A percentile compares a stretch with the other conserved stretches of the same genome.
These are phyloP conservation scores for Nigrograna mackinnonii DNA, from an alignment of 2,329 filamentous ascomycete genomes.

Conservation along the genomic window DNA sequence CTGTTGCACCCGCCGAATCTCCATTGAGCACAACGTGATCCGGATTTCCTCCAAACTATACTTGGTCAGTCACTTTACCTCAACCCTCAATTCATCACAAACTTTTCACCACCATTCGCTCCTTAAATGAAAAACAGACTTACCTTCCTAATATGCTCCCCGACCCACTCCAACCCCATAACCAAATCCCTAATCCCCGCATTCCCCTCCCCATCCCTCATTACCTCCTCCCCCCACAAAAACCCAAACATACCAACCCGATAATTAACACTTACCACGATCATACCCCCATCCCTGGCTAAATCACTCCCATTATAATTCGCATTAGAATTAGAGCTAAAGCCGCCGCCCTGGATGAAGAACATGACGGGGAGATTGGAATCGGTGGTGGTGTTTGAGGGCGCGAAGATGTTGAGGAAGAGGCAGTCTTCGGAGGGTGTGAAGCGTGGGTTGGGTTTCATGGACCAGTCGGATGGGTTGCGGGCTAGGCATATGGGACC, in stretches of 20 bases:
- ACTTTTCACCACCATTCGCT: slow-evolving; percentile 46
- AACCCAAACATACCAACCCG: slow-evolving; percentile 77
- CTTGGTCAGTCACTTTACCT: slow-evolving; percentile 1
- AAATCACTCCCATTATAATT: slow-evolving; percentile 65
- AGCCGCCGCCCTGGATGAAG: slow-evolving; percentile 55
- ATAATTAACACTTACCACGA: slow-evolving; percentile 77
- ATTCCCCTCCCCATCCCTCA: slow-evolving; percentile 60
- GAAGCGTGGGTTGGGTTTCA: slow-evolving; percentile 15
- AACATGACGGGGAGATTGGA: slow-evolving; percentile 67
- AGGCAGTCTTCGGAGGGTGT: slow-evolving; percentile 67
- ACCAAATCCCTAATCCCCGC: slow-evolving; percentile 73
- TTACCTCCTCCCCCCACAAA: slow-evolving; percentile 62
- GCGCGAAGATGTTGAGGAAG: slow-evolving; percentile 67
- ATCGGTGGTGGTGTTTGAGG: slow-evolving; percentile 52
- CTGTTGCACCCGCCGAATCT: slow-evolving; percentile 65
- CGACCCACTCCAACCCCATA: slow-evolving; percentile 71
- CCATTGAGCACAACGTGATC: slow-evolving; percentile 70
- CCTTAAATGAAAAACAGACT: slow-evolving; percentile 1
- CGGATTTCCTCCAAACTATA: slow-evolving; percentile 70
- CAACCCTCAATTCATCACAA: slow-evolving; percentile 64
- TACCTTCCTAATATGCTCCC: slow-evolving; percentile 62
- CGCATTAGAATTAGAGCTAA: slow-evolving; percentile 50
- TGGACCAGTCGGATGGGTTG: slow-evolving; percentile 23
- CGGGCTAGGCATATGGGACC: slow-evolving; percentile 40
- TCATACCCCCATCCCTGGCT: slow-evolving; percentile 63